phyloP scores from a whole-genome alignment of 179 eudicot species.

The Dionaea muscipula region DNA sequence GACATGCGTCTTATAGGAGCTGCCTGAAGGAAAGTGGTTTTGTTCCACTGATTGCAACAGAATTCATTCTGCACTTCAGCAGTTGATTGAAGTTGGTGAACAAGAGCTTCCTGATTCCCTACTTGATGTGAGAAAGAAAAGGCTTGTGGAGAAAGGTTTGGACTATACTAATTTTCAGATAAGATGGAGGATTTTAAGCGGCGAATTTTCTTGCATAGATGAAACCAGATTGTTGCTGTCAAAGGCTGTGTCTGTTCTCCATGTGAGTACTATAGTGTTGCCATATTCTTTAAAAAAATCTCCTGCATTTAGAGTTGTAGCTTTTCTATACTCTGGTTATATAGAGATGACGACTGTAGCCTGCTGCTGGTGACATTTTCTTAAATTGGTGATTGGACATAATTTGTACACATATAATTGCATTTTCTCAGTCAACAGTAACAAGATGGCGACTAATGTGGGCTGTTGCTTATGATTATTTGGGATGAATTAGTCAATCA shows the following conservation, averaged over 20 bases:
- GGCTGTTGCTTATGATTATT: no score
- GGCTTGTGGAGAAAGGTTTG: slow-evolving; percentile 11
- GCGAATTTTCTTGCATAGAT: slow-evolving; percentile 17
- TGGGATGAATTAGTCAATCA: no score
- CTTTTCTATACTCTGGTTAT: no score
- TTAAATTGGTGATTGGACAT: no score
- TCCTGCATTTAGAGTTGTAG: no score
- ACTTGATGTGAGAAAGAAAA: slow-evolving; percentile 15
- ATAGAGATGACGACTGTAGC: no score
- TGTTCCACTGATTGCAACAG: slow-evolving; percentile 23
- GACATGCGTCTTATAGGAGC: slow-evolving; percentile 17
- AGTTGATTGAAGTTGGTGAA: slow-evolving; percentile 18
- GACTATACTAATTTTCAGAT: slow-evolving; percentile 13
- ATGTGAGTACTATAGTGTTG: slow-evolving; percentile 11
- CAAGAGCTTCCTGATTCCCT: slow-evolving; percentile 20
- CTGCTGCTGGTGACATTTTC: no score
- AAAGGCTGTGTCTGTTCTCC: slow-evolving; percentile 28
- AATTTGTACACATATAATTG: no score
- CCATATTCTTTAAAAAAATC: no score
- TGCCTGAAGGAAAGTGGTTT: slow-evolving; percentile 32
- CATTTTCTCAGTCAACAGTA: no score
- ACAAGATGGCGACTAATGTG: no score
- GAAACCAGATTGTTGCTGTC: slow-evolving; percentile 18
- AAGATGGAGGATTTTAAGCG: slow-evolving; percentile 28
- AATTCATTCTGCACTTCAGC: slow-evolving; percentile 18